A percentile compares a stretch with the other conserved stretches of the same genome.
Conservation (phyloP, 2,329 filamentous ascomycete species). For the Diaporthe citri region DNA sequence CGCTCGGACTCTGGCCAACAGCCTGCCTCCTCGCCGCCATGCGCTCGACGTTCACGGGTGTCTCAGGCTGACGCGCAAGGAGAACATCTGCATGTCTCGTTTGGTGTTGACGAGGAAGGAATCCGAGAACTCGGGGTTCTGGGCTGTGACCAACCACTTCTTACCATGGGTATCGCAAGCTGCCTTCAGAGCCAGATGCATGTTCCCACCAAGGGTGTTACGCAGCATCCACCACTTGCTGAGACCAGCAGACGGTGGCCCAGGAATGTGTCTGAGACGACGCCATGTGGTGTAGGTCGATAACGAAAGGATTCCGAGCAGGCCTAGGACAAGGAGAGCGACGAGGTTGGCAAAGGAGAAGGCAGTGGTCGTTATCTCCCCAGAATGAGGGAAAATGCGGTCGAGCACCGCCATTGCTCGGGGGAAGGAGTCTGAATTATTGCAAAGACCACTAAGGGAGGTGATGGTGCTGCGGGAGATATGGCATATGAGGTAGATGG, state of each 20-base stretch:
- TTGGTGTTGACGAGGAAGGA: slow-evolving; percentile 34
- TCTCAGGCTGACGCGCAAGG: slow-evolving; percentile 35
- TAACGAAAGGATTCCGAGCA: slow-evolving; percentile 40
- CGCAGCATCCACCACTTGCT: slow-evolving; percentile 49
- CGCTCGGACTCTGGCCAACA: neutral
- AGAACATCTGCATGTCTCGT: slow-evolving; percentile 38
- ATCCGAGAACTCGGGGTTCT: slow-evolving; percentile 27
- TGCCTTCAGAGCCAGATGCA: slow-evolving; percentile 46
- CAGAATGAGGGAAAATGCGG: slow-evolving; percentile 22
- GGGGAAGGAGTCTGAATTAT: neutral
- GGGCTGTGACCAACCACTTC: slow-evolving; percentile 22
- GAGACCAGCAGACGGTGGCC: slow-evolving; percentile 43
- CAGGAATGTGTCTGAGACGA: slow-evolving; percentile 47
- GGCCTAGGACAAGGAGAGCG: slow-evolving; percentile 35
- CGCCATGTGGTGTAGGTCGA: slow-evolving; percentile 43
- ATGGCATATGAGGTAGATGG: neutral
- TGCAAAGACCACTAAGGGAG: neutral
- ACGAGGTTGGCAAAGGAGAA: slow-evolving; percentile 29
- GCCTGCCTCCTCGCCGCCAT: neutral
- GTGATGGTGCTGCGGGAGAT: neutral
- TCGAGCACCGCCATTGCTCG: slow-evolving; percentile 36
- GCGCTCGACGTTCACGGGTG: slow-evolving; percentile 21
- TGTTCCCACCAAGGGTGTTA: slow-evolving; percentile 45
- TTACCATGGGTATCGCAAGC: slow-evolving; percentile 46
- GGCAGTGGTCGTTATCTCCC: neutral